Conservation (phyloP, 345 rosid species). For the Lepidium aucheri region DNA sequence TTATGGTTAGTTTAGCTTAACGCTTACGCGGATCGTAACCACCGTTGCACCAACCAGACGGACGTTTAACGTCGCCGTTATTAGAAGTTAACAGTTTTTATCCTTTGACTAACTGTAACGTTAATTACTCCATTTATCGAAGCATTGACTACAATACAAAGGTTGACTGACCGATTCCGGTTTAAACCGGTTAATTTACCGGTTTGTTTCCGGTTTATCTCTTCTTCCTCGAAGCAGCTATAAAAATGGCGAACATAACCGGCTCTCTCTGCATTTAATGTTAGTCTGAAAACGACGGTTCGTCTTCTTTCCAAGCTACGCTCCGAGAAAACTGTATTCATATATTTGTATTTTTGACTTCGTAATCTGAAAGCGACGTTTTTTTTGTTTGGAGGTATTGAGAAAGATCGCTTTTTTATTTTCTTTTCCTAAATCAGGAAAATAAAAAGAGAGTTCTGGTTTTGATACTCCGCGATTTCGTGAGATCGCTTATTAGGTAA, state of each 20-base stretch:
- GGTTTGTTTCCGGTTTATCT: neutral
- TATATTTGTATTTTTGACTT: slow-evolving; percentile 15
- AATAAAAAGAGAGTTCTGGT: neutral
- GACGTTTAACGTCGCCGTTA: slow-evolving; percentile 17
- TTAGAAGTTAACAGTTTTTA: neutral
- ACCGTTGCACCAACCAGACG: slow-evolving; percentile 22
- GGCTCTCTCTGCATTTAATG: slow-evolving; percentile 9
- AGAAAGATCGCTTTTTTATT: neutral
- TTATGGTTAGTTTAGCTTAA: slow-evolving; percentile 16
- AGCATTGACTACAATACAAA: slow-evolving; percentile 6
- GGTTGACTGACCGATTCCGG: neutral
- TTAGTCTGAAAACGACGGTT: slow-evolving; percentile 25
- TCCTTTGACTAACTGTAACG: slow-evolving; percentile 13
- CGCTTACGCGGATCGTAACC: slow-evolving; percentile 25
- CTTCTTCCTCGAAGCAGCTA: neutral
- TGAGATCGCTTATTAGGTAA: slow-evolving; percentile 20
- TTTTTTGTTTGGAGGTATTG: slow-evolving; percentile 2
- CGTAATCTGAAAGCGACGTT: slow-evolving; percentile 29
- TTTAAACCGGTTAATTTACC: neutral
- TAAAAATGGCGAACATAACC: slow-evolving; percentile 7
- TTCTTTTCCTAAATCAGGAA: slow-evolving; percentile 27
- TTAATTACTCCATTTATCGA: slow-evolving; percentile 10
- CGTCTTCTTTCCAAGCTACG: slow-evolving; percentile 19
- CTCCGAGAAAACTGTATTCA: neutral
- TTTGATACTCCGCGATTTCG: slow-evolving; percentile 8